Evolutionary conservation across 2,329 filamentous ascomycete species (phyloP).

Genomic region (Aspergillus sp.): DNA sequence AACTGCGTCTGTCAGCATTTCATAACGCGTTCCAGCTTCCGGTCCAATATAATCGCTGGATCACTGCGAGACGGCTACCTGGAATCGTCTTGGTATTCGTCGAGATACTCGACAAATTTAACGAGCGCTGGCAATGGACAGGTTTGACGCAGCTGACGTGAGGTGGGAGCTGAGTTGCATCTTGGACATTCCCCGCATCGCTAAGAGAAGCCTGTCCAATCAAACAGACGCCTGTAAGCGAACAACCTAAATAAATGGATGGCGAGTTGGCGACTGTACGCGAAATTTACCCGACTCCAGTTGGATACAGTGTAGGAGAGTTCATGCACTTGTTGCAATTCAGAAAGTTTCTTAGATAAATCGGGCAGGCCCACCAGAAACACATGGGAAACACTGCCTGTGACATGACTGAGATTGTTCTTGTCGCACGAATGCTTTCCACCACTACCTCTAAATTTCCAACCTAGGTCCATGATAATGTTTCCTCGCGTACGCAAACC

Average conservation of each 20-base stretch:
- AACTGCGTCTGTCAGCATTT: neutral
- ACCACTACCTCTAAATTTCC: slow-evolving; percentile 6
- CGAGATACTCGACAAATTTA: no score
- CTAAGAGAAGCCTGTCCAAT: neutral
- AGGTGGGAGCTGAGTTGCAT: neutral
- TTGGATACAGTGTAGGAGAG: no score
- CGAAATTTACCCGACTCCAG: no score
- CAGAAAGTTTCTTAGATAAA: neutral
- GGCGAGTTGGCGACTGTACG: neutral
- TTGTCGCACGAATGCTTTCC: neutral
- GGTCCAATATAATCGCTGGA: no score
- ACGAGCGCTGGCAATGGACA: no score
- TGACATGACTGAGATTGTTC: neutral
- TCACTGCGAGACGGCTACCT: neutral
- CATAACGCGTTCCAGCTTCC: neutral
- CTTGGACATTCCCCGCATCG: neutral
- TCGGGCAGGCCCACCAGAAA: neutral
- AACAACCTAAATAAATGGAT: neutral
- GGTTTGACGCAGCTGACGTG: neutral
- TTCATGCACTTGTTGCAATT: neutral
- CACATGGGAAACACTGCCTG: neutral
- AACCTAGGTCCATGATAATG: slow-evolving; percentile 24
- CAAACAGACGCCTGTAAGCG: neutral
- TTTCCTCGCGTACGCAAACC: slow-evolving; percentile 20
- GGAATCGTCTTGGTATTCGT: no score